phyloP scores from a whole-genome alignment of 352 stramenopile genomes.

The Globisporangium mamillatum region DNA sequence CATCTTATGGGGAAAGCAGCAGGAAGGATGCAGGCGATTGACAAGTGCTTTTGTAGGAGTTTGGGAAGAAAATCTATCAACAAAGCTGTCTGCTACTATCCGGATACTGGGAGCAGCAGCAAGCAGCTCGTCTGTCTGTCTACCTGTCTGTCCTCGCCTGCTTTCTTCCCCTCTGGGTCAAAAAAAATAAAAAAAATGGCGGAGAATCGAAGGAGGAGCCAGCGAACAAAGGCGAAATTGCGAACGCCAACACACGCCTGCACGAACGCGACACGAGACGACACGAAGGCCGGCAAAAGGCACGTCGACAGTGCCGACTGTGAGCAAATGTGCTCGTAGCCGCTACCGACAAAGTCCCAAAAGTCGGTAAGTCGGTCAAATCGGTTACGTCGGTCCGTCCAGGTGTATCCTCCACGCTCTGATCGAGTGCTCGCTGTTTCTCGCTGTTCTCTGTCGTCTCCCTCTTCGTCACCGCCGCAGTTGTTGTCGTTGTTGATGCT shows the following conservation, averaged over 20 bases:
- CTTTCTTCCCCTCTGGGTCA: conserved; percentile 12
- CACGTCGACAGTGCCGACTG: neutral
- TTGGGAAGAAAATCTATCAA: conserved; percentile 5
- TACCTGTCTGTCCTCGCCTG: neutral
- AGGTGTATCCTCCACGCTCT: neutral
- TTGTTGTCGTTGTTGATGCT: conserved; percentile 1
- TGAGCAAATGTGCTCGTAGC: neutral
- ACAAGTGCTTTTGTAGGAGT: neutral
- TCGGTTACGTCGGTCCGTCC: neutral
- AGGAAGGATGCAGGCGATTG: neutral
- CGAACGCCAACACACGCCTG: neutral
- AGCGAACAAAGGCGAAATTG: conserved; percentile 7
- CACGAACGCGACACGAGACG: too few species aligned
- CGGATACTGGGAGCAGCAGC: neutral
- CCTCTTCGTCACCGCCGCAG: neutral
- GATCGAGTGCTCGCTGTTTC: neutral
- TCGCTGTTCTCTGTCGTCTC: conserved; percentile 1
- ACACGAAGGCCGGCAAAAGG: neutral
- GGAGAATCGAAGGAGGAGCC: conserved; percentile 7
- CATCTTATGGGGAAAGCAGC: neutral
- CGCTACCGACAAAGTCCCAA: neutral
- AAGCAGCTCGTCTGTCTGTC: conserved; percentile 1
- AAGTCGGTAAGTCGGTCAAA: neutral
- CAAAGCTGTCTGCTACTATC: neutral
- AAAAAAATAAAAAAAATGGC: conserved; percentile 18